These are phyloP conservation scores for Cercospora sesami DNA, from an alignment of 2,329 filamentous ascomycete species.

Conservation along the genomic window DNA sequence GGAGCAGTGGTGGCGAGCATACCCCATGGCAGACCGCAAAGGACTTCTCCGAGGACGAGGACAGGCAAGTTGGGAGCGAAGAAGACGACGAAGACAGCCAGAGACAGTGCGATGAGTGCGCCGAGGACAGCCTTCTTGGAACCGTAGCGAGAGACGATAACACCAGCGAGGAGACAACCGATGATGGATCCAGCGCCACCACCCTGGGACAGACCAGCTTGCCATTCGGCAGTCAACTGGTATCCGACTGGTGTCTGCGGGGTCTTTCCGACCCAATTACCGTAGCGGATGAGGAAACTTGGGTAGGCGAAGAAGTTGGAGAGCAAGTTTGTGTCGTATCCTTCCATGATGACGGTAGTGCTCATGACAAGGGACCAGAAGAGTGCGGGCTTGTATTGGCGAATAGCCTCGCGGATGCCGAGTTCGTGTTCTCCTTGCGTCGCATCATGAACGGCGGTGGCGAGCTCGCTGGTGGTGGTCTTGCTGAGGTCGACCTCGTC, in stretches of 20 bases:
- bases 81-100: constrained; percentile 55
- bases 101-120: constrained; percentile 54
- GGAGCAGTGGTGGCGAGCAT: constrained; percentile 37
- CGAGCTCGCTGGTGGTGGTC: background rate
- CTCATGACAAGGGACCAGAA: constrained; percentile 11
- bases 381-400: constrained; percentile 8
- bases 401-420: constrained; percentile 4
- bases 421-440: constrained; percentile 5
- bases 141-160: constrained; percentile 46
- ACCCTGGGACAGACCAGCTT: constrained; percentile 48
- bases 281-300: constrained; percentile 42
- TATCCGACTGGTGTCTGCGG: constrained; percentile 36
- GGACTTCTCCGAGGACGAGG: constrained; percentile 37
- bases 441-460: background rate
- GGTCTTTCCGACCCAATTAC: constrained; percentile 24
- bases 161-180: constrained; percentile 65
- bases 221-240: constrained; percentile 57
- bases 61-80: constrained; percentile 39
- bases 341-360: constrained; percentile 52
- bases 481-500: background rate
- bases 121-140: constrained; percentile 48
- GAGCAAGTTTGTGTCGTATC: constrained; percentile 52
- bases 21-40: constrained; percentile 41
- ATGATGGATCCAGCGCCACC: constrained; percentile 60
- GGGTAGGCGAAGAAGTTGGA: constrained; percentile 38